Evolutionary conservation across 257 asterid species (phyloP).

Genomic region (Nicotiana tomentosiformis): DNA sequence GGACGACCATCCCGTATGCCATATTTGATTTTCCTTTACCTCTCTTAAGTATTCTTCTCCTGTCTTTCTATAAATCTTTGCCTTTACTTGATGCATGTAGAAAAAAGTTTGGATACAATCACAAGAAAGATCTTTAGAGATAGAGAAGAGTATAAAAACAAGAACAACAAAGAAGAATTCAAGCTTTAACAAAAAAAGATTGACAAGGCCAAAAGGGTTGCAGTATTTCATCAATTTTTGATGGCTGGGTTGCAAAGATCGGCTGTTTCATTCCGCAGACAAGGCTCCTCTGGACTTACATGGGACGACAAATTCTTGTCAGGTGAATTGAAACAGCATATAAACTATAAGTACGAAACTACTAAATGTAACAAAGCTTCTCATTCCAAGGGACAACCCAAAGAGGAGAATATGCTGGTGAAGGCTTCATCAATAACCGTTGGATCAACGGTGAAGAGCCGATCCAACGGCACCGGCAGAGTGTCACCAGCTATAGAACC

Average conservation of each 20-base stretch:
- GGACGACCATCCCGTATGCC: neutral
- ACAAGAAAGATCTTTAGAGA: too few relatives aligned
- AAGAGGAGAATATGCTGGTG: neutral
- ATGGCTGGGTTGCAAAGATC: conserved; percentile 62
- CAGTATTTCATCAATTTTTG: neutral
- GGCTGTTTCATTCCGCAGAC: conserved; percentile 44
- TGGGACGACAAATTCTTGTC: conserved; percentile 51
- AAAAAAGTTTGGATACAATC: too few relatives aligned
- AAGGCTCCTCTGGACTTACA: conserved; percentile 50
- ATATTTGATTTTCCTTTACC: neutral
- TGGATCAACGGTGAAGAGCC: neutral
- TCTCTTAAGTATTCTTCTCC: too few relatives aligned
- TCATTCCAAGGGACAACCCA: neutral
- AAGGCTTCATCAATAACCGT: neutral
- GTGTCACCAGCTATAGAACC: conserved; percentile 42
- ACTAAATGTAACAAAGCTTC: neutral
- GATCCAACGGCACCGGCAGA: neutral
- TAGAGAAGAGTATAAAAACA: too few relatives aligned
- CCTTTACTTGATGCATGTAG: too few relatives aligned
- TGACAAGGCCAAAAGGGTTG: too few relatives aligned
- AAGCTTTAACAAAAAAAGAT: too few relatives aligned
- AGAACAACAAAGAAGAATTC: too few relatives aligned
- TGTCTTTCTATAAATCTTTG: too few relatives aligned
- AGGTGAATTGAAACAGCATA: conserved; percentile 18
- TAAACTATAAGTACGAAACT: neutral